Base-by-base conservation (phyloP, 768 basidiomycete genomes). In the Trametes cubensis region DNA sequence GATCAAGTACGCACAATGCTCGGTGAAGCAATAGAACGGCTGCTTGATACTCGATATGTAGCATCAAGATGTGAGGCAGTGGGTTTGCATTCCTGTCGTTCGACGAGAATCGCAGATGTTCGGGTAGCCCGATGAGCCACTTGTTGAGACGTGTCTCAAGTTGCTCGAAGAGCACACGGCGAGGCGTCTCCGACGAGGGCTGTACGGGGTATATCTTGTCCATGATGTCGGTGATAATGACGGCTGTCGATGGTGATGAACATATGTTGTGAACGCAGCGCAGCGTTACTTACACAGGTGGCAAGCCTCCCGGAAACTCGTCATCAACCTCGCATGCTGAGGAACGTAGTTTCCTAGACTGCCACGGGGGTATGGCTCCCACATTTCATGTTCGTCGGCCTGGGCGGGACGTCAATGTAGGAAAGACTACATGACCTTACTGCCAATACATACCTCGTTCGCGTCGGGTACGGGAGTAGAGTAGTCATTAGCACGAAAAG, bases 1-100 rank as follows among this genome's bases (percentile, higher is more conserved):
- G 28, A 51, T 45, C 18, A 17, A 39, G 21, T 25, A 81, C 90
- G 80, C 73, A 92, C 90, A 91, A 93, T 17, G 88, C 89, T 54
- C 91, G 82, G 72, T 92, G 83, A 41, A 92, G 78, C 40, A 93
- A 76, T 14, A 93, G 77, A 5, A 92, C 86, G 18, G 88, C 80
- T 7, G 83, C 85, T 84, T 89, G 90, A 71, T 93, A 92, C 64
- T 89, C 80, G 58, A 90, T 79, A 66, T 93, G 88, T 44, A 92
- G 75, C 48, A 84, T 80, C 30, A 92, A 71, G 25, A 92, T 79
- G 55, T 87, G 84, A 1, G 90, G 87, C 4, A 86, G 81, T 10
- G 88, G 87, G 11, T 77, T 71, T 10, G 72, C 75, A 50, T 83
- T 77, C 67, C 82, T 81, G 65, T 79, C 84, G 14, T 81, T 75